Conservation (phyloP, 805 yeast species). For the Kodamaea sagamina region DNA sequence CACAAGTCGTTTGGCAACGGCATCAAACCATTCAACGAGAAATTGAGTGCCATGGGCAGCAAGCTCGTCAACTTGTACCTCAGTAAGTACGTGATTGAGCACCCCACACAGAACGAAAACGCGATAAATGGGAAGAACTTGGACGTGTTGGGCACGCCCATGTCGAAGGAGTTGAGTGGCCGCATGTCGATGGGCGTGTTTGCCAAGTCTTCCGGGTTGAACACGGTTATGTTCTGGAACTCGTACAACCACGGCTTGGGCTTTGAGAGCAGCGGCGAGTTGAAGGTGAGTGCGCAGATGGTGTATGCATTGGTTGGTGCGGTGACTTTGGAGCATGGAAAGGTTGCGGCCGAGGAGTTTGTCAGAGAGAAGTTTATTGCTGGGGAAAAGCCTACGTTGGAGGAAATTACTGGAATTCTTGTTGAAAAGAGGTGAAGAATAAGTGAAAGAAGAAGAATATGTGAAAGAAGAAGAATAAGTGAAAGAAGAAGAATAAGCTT, state of each 20-base stretch:
- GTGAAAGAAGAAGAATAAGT: too few species aligned
- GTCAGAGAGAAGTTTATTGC: slow-evolving; percentile 52
- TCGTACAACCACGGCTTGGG: slow-evolving; percentile 50
- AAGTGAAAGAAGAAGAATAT: too few species aligned
- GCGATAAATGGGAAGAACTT: slow-evolving; percentile 53
- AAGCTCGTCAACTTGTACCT: slow-evolving; percentile 56
- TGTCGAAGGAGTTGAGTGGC: slow-evolving; percentile 53
- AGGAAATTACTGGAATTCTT: slow-evolving; percentile 35
- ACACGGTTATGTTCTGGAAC: slow-evolving; percentile 65
- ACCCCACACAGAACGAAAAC: slow-evolving; percentile 26
- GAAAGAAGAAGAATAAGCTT: too few species aligned
- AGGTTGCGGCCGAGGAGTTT: slow-evolving; percentile 56
- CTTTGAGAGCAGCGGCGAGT: slow-evolving; percentile 55
- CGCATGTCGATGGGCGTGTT: slow-evolving; percentile 53
- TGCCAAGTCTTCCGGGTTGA: slow-evolving; percentile 50
- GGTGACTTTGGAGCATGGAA: slow-evolving; percentile 62
- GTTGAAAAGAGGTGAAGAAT: slow-evolving; percentile 19
- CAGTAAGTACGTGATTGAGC: slow-evolving; percentile 45
- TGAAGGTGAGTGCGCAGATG: slow-evolving; percentile 55
- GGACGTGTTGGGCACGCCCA: slow-evolving; percentile 59
- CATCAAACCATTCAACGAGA: slow-evolving; percentile 84
- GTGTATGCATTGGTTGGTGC: slow-evolving; percentile 69
- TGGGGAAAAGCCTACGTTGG: slow-evolving; percentile 28
- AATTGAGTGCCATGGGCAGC: slow-evolving; percentile 70
- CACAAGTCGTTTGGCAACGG: slow-evolving; percentile 97